These are phyloP conservation scores for Teratosphaeria nubilosa DNA, from an alignment of 2,329 filamentous ascomycete species.

Conservation along the genomic window DNA sequence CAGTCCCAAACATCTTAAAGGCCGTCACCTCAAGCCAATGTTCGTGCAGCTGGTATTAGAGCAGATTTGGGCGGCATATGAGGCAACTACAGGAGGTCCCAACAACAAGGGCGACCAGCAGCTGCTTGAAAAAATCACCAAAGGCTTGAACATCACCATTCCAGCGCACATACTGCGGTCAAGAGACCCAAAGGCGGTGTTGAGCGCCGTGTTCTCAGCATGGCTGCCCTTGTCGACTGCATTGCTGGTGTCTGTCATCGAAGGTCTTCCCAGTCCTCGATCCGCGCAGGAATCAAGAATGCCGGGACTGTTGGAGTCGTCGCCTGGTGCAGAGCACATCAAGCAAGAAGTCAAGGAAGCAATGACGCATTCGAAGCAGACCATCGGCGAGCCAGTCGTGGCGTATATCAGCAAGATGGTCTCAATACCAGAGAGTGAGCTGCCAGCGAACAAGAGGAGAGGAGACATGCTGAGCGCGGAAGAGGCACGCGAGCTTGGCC, in stretches of 20 bases:
- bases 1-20: constrained; percentile 84
- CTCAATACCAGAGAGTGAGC: constrained; percentile 81
- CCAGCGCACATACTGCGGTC: constrained; percentile 76
- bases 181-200: constrained; percentile 69
- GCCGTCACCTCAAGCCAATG: constrained; percentile 83
- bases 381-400: constrained; percentile 65
- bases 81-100: constrained; percentile 74
- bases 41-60: constrained; percentile 95
- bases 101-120: constrained; percentile 72
- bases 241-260: constrained; percentile 83
- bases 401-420: constrained; percentile 99
- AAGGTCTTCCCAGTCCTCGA: constrained; percentile 78
- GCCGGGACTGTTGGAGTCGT: constrained; percentile 66
- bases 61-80: constrained; percentile 91
- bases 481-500: constrained; percentile 77
- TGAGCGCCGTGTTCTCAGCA: constrained; percentile 75
- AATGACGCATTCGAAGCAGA: constrained; percentile 69
- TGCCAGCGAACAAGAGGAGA: constrained; percentile 73
- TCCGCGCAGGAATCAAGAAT: constrained; percentile 70
- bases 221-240: constrained; percentile 94
- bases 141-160: constrained; percentile 74
- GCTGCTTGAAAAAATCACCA: constrained; percentile 88
- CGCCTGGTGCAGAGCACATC: constrained; percentile 65
- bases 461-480: constrained; percentile 68
- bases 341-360: constrained; percentile 62